Evolutionary conservation across 768 basidiomycete genomes (phyloP).

Genomic region (Mrakia gelida): DNA sequence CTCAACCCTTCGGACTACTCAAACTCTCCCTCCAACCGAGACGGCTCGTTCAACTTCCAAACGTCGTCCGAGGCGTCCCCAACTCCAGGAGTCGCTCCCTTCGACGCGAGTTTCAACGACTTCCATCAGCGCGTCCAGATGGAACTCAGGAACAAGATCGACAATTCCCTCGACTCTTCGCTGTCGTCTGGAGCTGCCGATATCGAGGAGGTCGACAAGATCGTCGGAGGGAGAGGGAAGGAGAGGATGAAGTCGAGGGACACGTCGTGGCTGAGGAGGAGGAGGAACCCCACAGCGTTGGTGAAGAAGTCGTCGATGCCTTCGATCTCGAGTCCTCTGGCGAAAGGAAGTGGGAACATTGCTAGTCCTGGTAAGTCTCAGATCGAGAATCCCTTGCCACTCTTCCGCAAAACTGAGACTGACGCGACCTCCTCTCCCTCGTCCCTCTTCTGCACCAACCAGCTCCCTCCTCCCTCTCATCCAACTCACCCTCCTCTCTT

Average conservation of each 20-base stretch:
- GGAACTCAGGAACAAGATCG: not conserved
- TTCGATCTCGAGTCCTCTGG: not conserved
- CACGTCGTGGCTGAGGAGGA: not conserved
- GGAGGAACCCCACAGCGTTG: not conserved
- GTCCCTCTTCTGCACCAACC: too few relatives aligned
- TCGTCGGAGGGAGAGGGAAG: not conserved
- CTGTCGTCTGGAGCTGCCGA: not conserved
- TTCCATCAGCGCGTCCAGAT: too few relatives aligned
- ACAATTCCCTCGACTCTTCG: not conserved
- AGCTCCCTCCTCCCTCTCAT: too few relatives aligned
- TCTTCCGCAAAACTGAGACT: too few relatives aligned
- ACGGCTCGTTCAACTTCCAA: not conserved
- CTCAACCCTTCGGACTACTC: not conserved
- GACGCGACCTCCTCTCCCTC: not conserved
- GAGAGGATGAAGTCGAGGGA: not conserved
- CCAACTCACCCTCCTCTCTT: too few relatives aligned
- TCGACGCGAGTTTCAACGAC: not conserved
- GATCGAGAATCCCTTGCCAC: not conserved
- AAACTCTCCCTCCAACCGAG: not conserved
- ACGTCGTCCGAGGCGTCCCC: not conserved
- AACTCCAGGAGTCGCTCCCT: not conserved
- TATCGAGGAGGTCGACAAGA: not conserved
- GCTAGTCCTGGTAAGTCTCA: not conserved
- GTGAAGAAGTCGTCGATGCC: not conserved
- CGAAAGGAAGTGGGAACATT: not conserved